A percentile compares a stretch with the other conserved stretches of the same genome.
Conservation (phyloP, 257 asterid genomes). For the Jacaranda copaia region DNA sequence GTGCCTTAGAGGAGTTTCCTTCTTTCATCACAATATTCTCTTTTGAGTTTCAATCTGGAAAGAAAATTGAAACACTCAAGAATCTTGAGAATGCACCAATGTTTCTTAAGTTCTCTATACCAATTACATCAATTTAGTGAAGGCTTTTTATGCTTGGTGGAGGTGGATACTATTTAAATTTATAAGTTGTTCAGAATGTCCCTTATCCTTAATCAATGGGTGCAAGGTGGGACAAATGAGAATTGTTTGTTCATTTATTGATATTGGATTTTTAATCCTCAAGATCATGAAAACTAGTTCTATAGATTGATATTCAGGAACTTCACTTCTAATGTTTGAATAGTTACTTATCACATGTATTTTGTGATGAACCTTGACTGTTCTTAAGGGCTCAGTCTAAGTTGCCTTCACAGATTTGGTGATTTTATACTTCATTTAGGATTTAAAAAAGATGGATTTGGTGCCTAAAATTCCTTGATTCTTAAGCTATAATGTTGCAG, state of each 20-base stretch:
- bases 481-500: slow-evolving; percentile 52
- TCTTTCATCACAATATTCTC: not conserved
- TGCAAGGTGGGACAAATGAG: too few species aligned
- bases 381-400: slow-evolving; percentile 9
- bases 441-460: not conserved
- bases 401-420: slow-evolving; percentile 19
- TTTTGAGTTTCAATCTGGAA: not conserved
- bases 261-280: too few species aligned
- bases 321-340: slow-evolving; percentile 1
- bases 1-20: not conserved
- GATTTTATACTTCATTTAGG: not conserved
- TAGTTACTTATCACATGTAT: not conserved
- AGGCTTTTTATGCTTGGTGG: not conserved
- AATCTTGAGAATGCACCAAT: not conserved
- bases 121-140: not conserved
- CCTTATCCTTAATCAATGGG: too few species aligned
- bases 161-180: too few species aligned
- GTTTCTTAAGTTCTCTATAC: not conserved
- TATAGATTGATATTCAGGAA: too few species aligned
- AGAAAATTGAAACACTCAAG: not conserved
- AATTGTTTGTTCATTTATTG: too few species aligned
- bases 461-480: slow-evolving; percentile 4
- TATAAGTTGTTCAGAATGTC: too few species aligned
- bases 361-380: not conserved
- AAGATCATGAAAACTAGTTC: too few species aligned